phyloP scores from a whole-genome alignment of 2,329 filamentous ascomycete species.

The Ophiosphaerella korrae region DNA sequence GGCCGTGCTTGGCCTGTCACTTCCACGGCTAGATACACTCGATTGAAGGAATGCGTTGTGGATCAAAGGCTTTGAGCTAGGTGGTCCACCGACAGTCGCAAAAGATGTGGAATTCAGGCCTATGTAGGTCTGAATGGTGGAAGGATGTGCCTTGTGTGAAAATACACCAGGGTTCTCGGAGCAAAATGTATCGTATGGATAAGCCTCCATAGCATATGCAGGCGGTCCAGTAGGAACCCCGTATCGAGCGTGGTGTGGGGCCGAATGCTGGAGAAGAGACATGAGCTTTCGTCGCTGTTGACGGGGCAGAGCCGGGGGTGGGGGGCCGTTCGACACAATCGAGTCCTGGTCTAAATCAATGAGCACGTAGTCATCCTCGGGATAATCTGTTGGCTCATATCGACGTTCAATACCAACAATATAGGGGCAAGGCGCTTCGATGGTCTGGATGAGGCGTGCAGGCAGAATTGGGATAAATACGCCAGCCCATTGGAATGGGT shows the following conservation, averaged over 20 bases:
- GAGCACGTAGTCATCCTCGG: constrained; percentile 93
- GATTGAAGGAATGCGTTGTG: constrained; percentile 91
- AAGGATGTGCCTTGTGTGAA: constrained; percentile 69
- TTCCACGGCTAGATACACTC: constrained; percentile 64
- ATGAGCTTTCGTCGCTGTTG: constrained; percentile 89
- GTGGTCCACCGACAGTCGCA: constrained; percentile 65
- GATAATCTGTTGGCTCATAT: constrained; percentile 83
- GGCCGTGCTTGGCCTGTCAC: constrained; percentile 71
- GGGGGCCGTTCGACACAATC: constrained; percentile 79
- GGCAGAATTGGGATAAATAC: constrained; percentile 93
- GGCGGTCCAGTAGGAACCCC: constrained; percentile 89
- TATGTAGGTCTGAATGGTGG: constrained; percentile 82
- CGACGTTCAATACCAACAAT: constrained; percentile 94
- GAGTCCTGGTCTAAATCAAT: constrained; percentile 92
- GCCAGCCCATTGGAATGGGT: constrained; percentile 90
- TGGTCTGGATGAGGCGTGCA: constrained; percentile 81
- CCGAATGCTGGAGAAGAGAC: constrained; percentile 85
- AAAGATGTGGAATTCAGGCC: constrained; percentile 89
- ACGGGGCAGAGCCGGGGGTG: constrained; percentile 79
- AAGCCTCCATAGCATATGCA: constrained; percentile 90
- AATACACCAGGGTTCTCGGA: constrained; percentile 85
- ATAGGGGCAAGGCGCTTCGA: constrained; percentile 95
- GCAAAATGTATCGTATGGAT: constrained; percentile 86
- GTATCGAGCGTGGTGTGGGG: constrained; percentile 84
- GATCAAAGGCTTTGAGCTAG: constrained; percentile 65